Percentiles rank a stretch among this genome's conserved stretches.
Evolutionary conservation across 1,139 yeast species (phyloP).

Genomic region (Yamadazyma diospyri): DNA sequence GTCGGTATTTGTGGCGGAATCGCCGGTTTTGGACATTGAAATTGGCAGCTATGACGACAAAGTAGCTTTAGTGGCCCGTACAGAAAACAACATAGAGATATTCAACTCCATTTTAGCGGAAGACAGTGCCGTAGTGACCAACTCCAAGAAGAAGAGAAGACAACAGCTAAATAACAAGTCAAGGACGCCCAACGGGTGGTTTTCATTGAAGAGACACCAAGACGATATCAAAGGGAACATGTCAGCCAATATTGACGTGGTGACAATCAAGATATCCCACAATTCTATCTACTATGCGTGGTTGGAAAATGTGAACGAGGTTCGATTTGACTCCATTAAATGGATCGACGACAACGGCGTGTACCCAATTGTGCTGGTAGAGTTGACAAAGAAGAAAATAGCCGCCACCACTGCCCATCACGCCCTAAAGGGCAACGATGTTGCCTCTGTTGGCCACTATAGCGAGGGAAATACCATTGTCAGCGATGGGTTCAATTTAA

Average conservation of each 20-base stretch:
- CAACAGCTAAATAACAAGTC: constrained; percentile 44
- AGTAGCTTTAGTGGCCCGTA: constrained; percentile 50
- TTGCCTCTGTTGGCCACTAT: constrained; percentile 67
- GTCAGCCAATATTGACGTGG: constrained; percentile 38
- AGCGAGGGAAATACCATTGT: constrained; percentile 67
- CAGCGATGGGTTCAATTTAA: constrained; percentile 61
- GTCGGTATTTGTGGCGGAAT: constrained; percentile 62
- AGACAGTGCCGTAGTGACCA: constrained; percentile 14
- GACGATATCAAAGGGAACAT: constrained; percentile 29
- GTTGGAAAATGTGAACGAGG: constrained; percentile 67
- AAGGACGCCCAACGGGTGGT: constrained; percentile 41
- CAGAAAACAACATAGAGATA: constrained; percentile 63
- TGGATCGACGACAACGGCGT: constrained; percentile 43
- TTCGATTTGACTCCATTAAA: constrained; percentile 57
- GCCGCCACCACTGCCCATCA: constrained; percentile 36
- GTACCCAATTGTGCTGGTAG: constrained; percentile 22
- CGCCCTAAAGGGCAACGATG: constrained; percentile 56
- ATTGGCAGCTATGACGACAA: constrained; percentile 34
- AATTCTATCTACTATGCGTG: constrained; percentile 53
- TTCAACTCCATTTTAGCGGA: constrained; percentile 52
- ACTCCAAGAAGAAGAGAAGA: constrained; percentile 35
- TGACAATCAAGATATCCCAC: constrained; percentile 35
- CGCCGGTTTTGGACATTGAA: constrained; percentile 48
- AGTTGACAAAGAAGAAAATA: constrained; percentile 40
- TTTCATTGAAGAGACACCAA: constrained; percentile 45